Percentiles rank a stretch among this genome's conserved stretches.
Conservation (phyloP, 192 early-diverging fungal genomes). For the Linnemannia schmuckeri region DNA sequence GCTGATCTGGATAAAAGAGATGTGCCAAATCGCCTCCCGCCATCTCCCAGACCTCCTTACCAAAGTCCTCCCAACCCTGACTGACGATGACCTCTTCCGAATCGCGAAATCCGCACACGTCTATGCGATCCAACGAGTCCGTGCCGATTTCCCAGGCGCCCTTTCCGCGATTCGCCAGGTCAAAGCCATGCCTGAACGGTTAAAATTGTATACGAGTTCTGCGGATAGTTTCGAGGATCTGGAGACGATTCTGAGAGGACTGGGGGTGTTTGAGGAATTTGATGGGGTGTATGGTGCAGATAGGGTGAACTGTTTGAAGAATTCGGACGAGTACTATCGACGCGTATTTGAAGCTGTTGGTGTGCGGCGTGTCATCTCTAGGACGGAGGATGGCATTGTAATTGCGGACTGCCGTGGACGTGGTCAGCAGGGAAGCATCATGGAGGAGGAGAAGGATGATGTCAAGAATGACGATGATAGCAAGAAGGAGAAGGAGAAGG, state of each 20-base stretch:
- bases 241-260: slow-evolving; percentile 25
- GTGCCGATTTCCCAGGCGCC: slow-evolving; percentile 38
- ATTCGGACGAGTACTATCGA: slow-evolving; percentile 18
- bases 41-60: slow-evolving; percentile 11
- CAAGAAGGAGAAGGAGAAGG: not conserved
- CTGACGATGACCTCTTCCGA: slow-evolving; percentile 27
- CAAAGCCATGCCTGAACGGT: not conserved
- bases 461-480: not conserved
- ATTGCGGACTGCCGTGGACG: not conserved
- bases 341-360: slow-evolving; percentile 30
- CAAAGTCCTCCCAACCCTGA: slow-evolving; percentile 4
- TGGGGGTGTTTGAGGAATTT: slow-evolving; percentile 37
- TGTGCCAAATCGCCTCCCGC: slow-evolving; percentile 21
- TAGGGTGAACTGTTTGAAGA: slow-evolving; percentile 40
- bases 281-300: slow-evolving; percentile 37
- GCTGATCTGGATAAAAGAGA: slow-evolving; percentile 40
- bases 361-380: slow-evolving; percentile 5
- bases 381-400: not conserved
- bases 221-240: slow-evolving; percentile 36
- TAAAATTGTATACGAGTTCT: slow-evolving; percentile 39
- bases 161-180: slow-evolving; percentile 28
- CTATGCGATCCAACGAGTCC: slow-evolving; percentile 36
- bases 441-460: not conserved
- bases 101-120: slow-evolving; percentile 30
- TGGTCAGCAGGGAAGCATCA: not conserved